These are phyloP conservation scores for Acanthamoeba sp. DNA, from an alignment of 208 protist genomes.

Conservation along the genomic window DNA sequence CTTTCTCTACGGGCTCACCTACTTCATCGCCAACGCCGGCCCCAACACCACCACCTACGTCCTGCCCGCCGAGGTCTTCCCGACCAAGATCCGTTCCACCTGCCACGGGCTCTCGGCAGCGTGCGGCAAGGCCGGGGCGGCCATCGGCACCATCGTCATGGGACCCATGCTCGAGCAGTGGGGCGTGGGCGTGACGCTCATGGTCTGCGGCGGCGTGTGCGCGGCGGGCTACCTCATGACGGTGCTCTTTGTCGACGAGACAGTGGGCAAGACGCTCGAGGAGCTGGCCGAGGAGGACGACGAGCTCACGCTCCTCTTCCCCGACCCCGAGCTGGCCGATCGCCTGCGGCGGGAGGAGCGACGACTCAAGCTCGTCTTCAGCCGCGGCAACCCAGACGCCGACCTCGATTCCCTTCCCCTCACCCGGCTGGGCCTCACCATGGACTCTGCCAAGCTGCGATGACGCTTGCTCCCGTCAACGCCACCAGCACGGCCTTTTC, in stretches of 20 bases:
- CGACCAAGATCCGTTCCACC: slow-evolving; percentile 83
- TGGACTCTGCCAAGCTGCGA: slow-evolving; percentile 37
- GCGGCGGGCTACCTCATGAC: slow-evolving; percentile 77
- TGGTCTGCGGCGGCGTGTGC: slow-evolving; percentile 75
- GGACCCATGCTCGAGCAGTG: slow-evolving; percentile 70
- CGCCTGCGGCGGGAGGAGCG: background rate
- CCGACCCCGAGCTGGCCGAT: slow-evolving; percentile 27
- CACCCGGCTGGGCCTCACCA: slow-evolving; percentile 11
- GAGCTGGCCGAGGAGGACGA: slow-evolving; percentile 34
- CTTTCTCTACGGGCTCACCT: slow-evolving; percentile 87
- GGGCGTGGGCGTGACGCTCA: slow-evolving; percentile 73
- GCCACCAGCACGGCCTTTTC: background rate
- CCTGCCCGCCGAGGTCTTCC: slow-evolving; percentile 87
- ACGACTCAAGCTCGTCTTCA: slow-evolving; percentile 15
- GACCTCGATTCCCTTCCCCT: background rate
- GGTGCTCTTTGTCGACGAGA: slow-evolving; percentile 76
- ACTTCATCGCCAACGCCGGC: slow-evolving; percentile 89
- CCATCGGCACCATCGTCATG: slow-evolving; percentile 83
- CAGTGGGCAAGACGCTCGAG: slow-evolving; percentile 67
- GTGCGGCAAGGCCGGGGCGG: slow-evolving; percentile 87
- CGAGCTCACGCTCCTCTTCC: slow-evolving; percentile 32
- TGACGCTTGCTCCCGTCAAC: background rate
- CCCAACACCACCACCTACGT: slow-evolving; percentile 91
- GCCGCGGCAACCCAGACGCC: background rate
- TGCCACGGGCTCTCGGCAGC: slow-evolving; percentile 89